Evolutionary conservation across 257 asterid species (phyloP), one percentile per base, ranked within the genome.

Genomic region (Vinca minor): DNA sequence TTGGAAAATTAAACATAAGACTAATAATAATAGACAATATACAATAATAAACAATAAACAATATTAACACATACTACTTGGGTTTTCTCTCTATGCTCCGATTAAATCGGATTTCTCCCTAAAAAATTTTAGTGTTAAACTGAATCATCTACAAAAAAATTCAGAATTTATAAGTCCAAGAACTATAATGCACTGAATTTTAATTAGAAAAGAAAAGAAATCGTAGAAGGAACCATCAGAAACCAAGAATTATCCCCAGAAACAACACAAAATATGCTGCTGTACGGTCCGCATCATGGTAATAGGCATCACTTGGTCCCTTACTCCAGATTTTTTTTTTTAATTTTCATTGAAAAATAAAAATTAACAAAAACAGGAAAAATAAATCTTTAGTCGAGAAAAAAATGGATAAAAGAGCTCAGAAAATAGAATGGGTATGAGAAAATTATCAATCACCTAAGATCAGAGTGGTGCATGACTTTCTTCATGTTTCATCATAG

Each of bases 391-490:
- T n/a, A n/a, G n/a, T n/a, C n/a, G 21, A 48, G 28, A 54, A 13
- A 21, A 53, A 21, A 20, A 15, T 8, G n/a, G 14, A 23, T 4
- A 17, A 17, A 34, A 46, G 67, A 76, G 80, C 78, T 76, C 81
- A 76, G 81, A 69, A 46, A 53, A 25, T 31, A 11, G 61, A 72
- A n/a, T 76, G 81, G 78, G 81, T 76, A 53, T 41, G 74, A 68
- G 74, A 72, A 69, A 72, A 44, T n/a, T 77, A 76, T 72, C 81
- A 76, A 66, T 50, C 17, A 32, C 28, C 66, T 4, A 62, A 15
- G 54, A 55, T 76, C 81, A 72, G 81, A 76, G 81, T 76, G 81
- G 81, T 72, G 78, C 81, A 76, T 76, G 81, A 76, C 81, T 64
- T 68, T 69, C 72, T 72, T 67, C 65, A 59, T 68, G n/a, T n/a